These are phyloP conservation scores for Trichoderma parareesei DNA, from an alignment of 495 filamentous ascomycete genomes.

Conservation along the genomic window DNA sequence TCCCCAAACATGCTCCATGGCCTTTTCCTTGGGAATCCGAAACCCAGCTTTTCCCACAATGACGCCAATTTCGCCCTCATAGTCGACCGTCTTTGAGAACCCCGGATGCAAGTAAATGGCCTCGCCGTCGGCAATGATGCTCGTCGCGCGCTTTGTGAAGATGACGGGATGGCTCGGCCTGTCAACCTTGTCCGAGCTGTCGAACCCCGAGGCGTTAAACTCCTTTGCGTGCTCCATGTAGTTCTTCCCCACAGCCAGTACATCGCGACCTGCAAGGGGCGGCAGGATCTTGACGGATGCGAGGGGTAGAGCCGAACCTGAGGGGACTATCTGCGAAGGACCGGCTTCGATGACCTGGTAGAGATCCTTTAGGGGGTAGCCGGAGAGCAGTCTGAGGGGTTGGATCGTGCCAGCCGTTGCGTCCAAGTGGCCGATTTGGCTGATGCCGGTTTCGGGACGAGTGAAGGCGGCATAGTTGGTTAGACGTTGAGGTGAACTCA, in stretches of 20 bases:
- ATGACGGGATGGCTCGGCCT: background rate
- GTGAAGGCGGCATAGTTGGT: slow-evolving; percentile 25
- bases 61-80: slow-evolving; percentile 51
- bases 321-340: slow-evolving; percentile 23
- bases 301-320: slow-evolving; percentile 28
- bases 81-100: slow-evolving; percentile 45
- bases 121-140: slow-evolving; percentile 38
- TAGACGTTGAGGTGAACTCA: background rate
- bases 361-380: slow-evolving; percentile 37
- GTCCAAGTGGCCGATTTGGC: slow-evolving; percentile 42
- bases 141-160: slow-evolving; percentile 46
- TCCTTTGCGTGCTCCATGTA: slow-evolving; percentile 40
- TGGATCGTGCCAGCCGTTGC: slow-evolving; percentile 30
- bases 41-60: slow-evolving; percentile 46
- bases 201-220: background rate
- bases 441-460: slow-evolving; percentile 18
- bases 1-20: slow-evolving; percentile 46
- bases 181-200: background rate
- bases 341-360: slow-evolving; percentile 44
- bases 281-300: slow-evolving; percentile 35
- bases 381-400: slow-evolving; percentile 40
- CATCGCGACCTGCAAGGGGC: slow-evolving; percentile 42
- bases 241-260: slow-evolving; percentile 48
- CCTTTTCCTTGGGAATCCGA: slow-evolving; percentile 35
- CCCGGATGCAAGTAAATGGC: slow-evolving; percentile 34